These are phyloP conservation scores for Nannochloropsis oceanica DNA, from an alignment of 108 stramenopile genomes.

Conservation along the genomic window DNA sequence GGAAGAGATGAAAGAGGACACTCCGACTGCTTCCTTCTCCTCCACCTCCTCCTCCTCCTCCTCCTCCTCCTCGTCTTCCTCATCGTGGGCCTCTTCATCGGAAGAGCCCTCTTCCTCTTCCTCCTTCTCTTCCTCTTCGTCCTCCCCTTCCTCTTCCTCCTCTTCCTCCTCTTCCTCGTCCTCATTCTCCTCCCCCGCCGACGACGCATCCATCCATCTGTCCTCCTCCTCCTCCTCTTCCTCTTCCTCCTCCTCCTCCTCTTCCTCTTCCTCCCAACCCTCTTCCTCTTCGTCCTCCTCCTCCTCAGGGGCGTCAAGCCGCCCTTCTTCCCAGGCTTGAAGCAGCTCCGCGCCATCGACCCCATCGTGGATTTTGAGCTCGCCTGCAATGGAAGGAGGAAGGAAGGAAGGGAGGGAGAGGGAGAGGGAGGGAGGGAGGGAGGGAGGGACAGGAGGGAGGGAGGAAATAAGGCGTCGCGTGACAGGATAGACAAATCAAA, in stretches of 20 bases:
- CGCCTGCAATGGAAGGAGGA: conserved; percentile 21
- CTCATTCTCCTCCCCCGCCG: conserved; percentile 28
- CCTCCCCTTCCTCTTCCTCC: conserved; percentile 40
- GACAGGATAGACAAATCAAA: too few species aligned
- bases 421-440: neutral
- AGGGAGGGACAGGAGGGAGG: too few species aligned
- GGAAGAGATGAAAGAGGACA: neutral
- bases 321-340: neutral
- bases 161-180: conserved; percentile 42
- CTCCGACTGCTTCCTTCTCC: neutral
- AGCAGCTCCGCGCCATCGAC: conserved; percentile 89
- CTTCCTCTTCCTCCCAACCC: neutral
- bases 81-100: neutral
- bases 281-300: conserved; percentile 37
- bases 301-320: conserved; percentile 16
- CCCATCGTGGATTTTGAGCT: conserved; percentile 50
- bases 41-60: neutral
- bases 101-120: neutral
- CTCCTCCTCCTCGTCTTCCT: conserved; percentile 22
- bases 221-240: conserved; percentile 5
- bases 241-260: conserved; percentile 1
- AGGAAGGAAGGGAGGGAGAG: neutral
- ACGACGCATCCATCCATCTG: neutral
- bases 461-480: too few species aligned
- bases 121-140: conserved; percentile 45